A percentile compares a stretch with the other conserved stretches of the same genome.
phyloP scores from a whole-genome alignment of 257 asterid species.

The Nicotiana sylvestris region DNA sequence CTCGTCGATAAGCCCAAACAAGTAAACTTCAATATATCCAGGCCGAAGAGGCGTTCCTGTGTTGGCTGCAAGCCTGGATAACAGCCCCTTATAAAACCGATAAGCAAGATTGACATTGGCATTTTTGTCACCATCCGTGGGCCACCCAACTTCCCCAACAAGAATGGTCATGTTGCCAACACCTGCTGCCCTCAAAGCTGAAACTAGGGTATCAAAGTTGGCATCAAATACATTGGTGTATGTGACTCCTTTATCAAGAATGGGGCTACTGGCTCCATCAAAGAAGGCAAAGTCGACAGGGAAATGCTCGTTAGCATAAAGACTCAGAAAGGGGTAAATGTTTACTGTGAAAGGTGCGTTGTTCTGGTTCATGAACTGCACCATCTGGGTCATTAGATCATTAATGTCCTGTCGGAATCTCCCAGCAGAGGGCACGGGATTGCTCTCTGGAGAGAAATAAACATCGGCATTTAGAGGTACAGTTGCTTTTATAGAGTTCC shows the following conservation, averaged over 20 bases:
- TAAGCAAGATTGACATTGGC: conserved; percentile 49
- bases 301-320: conserved; percentile 60
- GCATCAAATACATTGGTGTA: conserved; percentile 75
- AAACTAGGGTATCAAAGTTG: conserved; percentile 68
- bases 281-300: conserved; percentile 73
- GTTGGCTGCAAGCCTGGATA: conserved; percentile 57
- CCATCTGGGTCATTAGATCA: conserved; percentile 57
- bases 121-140: conserved; percentile 60
- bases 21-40: conserved; percentile 56
- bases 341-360: conserved; percentile 71
- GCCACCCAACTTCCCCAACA: conserved; percentile 89
- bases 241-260: conserved; percentile 40
- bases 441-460: conserved; percentile 51
- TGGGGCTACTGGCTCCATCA: conserved; percentile 56
- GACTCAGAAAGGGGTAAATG: conserved; percentile 68
- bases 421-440: conserved; percentile 73
- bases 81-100: conserved; percentile 62
- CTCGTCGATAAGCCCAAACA: conserved; percentile 82
- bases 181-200: conserved; percentile 52
- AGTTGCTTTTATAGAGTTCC: conserved; percentile 61
- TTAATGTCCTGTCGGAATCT: conserved; percentile 50
- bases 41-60: conserved; percentile 77
- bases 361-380: conserved; percentile 56
- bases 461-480: conserved; percentile 79
- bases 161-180: conserved; percentile 55